These are phyloP conservation scores for Boletus rex-veris DNA, from an alignment of 768 basidiomycete species.

Conservation along the genomic window DNA sequence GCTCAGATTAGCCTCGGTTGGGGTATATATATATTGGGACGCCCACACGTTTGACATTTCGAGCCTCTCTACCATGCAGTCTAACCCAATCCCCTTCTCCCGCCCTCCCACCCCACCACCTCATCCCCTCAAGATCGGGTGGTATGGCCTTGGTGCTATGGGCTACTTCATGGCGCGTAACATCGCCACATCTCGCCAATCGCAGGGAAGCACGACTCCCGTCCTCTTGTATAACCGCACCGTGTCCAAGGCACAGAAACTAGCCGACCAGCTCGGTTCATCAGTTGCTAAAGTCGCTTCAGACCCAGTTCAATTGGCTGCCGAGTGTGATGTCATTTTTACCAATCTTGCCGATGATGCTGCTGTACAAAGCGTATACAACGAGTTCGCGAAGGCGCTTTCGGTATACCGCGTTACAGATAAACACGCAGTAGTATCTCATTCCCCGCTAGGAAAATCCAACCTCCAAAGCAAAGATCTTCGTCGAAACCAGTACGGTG, in stretches of 20 bases:
- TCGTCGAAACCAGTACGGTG: slow-evolving; percentile 84
- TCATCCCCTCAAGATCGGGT: slow-evolving; percentile 42
- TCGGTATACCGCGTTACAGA: slow-evolving; percentile 38
- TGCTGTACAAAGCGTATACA: slow-evolving; percentile 61
- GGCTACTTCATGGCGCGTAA: slow-evolving; percentile 78
- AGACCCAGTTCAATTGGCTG: slow-evolving; percentile 54
- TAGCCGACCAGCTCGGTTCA: slow-evolving; percentile 53
- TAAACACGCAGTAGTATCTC: not conserved
- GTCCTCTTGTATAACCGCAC: slow-evolving; percentile 79
- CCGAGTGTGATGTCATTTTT: slow-evolving; percentile 71
- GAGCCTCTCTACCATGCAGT: slow-evolving; percentile 8
- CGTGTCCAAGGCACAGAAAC: slow-evolving; percentile 52
- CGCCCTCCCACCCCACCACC: slow-evolving; percentile 52
- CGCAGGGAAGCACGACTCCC: slow-evolving; percentile 42
- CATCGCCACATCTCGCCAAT: slow-evolving; percentile 53
- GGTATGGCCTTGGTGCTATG: slow-evolving; percentile 58
- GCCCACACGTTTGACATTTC: slow-evolving; percentile 3
- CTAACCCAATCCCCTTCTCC: slow-evolving; percentile 46
- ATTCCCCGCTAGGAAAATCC: slow-evolving; percentile 34
- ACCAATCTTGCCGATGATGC: slow-evolving; percentile 72
- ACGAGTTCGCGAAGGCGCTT: slow-evolving; percentile 55
- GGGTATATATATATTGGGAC: slow-evolving; percentile 5
- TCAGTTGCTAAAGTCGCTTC: slow-evolving; percentile 54
- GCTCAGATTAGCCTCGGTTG: not conserved
- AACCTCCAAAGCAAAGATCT: slow-evolving; percentile 59